phyloP scores from a whole-genome alignment of 169 alveolate genomes.

The Plasmodium adleri region DNA sequence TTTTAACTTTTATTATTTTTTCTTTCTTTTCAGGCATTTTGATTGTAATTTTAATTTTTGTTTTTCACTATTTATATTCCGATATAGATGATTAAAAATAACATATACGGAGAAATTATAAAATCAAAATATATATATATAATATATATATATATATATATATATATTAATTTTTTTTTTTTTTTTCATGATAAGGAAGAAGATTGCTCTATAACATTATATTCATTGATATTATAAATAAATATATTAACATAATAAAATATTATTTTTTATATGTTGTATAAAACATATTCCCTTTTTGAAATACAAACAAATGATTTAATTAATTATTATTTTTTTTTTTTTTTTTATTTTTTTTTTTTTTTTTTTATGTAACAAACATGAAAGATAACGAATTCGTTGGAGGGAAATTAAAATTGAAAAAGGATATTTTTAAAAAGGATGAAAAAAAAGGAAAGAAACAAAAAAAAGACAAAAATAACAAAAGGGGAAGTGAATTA shows the following conservation, averaged over 20 bases:
- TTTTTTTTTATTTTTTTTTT: slow-evolving; percentile 2
- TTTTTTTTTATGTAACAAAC: neutral
- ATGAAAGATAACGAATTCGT: slow-evolving; percentile 73
- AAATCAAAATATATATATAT: neutral
- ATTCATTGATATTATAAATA: too few relatives aligned
- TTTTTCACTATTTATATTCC: slow-evolving; percentile 61
- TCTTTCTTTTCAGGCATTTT: slow-evolving; percentile 41
- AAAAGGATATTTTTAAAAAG: slow-evolving; percentile 13
- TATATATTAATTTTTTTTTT: neutral
- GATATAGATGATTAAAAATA: slow-evolving; percentile 16
- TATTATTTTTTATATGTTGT: too few relatives aligned
- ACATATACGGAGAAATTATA: neutral
- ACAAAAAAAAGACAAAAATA: neutral
- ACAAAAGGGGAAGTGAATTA: neutral
- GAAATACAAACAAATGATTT: too few relatives aligned
- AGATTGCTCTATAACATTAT: too few relatives aligned
- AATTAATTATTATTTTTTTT: neutral
- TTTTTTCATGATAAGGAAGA: neutral
- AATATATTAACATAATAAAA: too few relatives aligned
- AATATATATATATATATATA: slow-evolving; percentile 4
- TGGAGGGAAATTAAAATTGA: slow-evolving; percentile 68
- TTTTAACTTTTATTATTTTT: neutral
- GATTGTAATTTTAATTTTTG: slow-evolving; percentile 37
- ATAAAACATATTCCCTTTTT: too few relatives aligned
- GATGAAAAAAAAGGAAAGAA: slow-evolving; percentile 6